A percentile compares a stretch with the other conserved stretches of the same genome.
Conservation (phyloP, 352 stramenopile genomes). For the Blastocystis sp. region DNA sequence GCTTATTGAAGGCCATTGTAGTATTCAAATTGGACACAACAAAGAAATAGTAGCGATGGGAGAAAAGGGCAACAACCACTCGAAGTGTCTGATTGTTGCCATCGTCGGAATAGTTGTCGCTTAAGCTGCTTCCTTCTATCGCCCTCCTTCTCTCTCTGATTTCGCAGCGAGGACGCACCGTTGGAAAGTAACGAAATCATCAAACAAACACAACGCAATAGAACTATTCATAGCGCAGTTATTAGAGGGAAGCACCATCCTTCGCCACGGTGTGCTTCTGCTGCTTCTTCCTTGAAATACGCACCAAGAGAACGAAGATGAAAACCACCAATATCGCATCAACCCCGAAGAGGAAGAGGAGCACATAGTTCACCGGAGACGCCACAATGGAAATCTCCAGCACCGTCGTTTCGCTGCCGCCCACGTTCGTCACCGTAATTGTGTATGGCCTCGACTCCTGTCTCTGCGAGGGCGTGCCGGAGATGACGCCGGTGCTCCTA, state of each 20-base stretch:
- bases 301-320: too few relatives aligned
- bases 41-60: constrained; percentile 43
- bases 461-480: not conserved
- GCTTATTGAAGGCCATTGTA: constrained; percentile 66
- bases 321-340: too few relatives aligned
- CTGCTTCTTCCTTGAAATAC: too few relatives aligned
- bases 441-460: not conserved
- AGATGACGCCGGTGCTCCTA: constrained; percentile 23
- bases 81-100: constrained; percentile 28
- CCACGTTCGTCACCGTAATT: constrained; percentile 26
- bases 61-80: constrained; percentile 4
- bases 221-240: not conserved
- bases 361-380: constrained; percentile 13
- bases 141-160: too few relatives aligned
- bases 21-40: constrained; percentile 52
- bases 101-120: constrained; percentile 34
- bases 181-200: not conserved
- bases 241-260: too few relatives aligned
- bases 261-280: too few relatives aligned
- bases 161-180: too few relatives aligned
- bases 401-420: not conserved
- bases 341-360: too few relatives aligned
- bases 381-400: not conserved
- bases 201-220: constrained; percentile 35
- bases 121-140: not conserved